Percentiles rank a stretch among this genome's conserved stretches.
Conservation (phyloP, 805 yeast genomes). For the Zygotorulaspora chibaensis region DNA sequence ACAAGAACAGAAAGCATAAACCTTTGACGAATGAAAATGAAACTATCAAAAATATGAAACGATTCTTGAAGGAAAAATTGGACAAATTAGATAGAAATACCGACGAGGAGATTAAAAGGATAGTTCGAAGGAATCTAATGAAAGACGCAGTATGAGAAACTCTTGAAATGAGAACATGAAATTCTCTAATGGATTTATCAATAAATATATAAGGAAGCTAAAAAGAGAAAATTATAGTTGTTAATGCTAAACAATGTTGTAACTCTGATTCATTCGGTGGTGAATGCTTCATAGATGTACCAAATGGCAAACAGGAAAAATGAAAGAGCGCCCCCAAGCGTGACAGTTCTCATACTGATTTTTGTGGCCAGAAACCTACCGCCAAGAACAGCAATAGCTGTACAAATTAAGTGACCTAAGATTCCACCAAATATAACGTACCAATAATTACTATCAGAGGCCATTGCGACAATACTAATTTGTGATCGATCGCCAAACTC, state of each 20-base stretch:
- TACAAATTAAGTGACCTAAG: constrained; percentile 83
- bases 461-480: constrained; percentile 97
- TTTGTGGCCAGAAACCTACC: constrained; percentile 87
- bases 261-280: constrained; percentile 5
- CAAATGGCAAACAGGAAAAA: constrained; percentile 77
- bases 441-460: constrained; percentile 93
- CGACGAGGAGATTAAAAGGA: constrained; percentile 37
- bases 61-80: constrained; percentile 38
- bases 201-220: neutral
- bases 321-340: constrained; percentile 85
- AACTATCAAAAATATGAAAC: constrained; percentile 36
- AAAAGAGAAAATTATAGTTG: neutral
- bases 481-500: constrained; percentile 99
- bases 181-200: neutral
- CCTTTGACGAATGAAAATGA: constrained; percentile 17
- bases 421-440: constrained; percentile 83
- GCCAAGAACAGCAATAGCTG: constrained; percentile 86
- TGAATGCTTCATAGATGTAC: constrained; percentile 67
- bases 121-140: constrained; percentile 37
- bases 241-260: neutral
- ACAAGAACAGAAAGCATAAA: constrained; percentile 4
- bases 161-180: neutral
- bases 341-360: constrained; percentile 87
- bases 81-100: constrained; percentile 41
- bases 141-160: constrained; percentile 8